Percentiles rank a stretch among this genome's conserved stretches.
phyloP scores from a whole-genome alignment of 495 filamentous ascomycete species.

The Acidomyces sp. region DNA sequence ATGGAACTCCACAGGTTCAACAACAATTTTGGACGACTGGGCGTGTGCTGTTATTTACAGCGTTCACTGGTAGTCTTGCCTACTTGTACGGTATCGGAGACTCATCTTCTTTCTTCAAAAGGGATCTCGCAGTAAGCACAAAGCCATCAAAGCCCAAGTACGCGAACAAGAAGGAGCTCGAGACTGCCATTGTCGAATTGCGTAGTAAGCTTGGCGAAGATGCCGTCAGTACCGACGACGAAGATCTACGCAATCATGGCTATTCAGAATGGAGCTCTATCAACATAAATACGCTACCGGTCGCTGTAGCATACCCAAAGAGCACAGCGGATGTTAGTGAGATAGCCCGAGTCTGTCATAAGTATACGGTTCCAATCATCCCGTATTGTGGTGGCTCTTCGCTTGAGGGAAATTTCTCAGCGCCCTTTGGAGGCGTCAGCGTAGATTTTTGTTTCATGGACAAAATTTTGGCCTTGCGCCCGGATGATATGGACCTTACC shows the following conservation, averaged over 20 bases:
- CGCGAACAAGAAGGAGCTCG: slow-evolving; percentile 25
- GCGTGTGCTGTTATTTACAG: slow-evolving; percentile 25
- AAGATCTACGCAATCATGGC: slow-evolving; percentile 67
- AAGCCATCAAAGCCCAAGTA: slow-evolving; percentile 19
- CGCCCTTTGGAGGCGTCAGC: slow-evolving; percentile 70
- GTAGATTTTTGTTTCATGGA: slow-evolving; percentile 87
- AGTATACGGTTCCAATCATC: slow-evolving; percentile 72
- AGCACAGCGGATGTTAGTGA: slow-evolving; percentile 59
- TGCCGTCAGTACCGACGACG: slow-evolving; percentile 68
- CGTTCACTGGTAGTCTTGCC: slow-evolving; percentile 25
- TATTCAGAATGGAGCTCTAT: slow-evolving; percentile 82
- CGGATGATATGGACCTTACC: slow-evolving; percentile 81
- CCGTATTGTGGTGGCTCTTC: slow-evolving; percentile 80
- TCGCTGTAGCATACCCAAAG: slow-evolving; percentile 46
- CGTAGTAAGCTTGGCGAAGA: slow-evolving; percentile 40
- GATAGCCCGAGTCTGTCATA: slow-evolving; percentile 69
- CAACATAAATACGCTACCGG: slow-evolving; percentile 45
- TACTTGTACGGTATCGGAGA: slow-evolving; percentile 27
- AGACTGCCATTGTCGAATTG: slow-evolving; percentile 31
- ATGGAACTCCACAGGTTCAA: not conserved
- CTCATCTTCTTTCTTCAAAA: not conserved
- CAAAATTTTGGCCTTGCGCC: slow-evolving; percentile 61
- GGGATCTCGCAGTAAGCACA: not conserved
- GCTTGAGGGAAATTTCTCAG: slow-evolving; percentile 79
- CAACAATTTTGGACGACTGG: slow-evolving; percentile 27